Evolutionary conservation across 768 basidiomycete genomes (phyloP).

Genomic region (Suillus plorans): DNA sequence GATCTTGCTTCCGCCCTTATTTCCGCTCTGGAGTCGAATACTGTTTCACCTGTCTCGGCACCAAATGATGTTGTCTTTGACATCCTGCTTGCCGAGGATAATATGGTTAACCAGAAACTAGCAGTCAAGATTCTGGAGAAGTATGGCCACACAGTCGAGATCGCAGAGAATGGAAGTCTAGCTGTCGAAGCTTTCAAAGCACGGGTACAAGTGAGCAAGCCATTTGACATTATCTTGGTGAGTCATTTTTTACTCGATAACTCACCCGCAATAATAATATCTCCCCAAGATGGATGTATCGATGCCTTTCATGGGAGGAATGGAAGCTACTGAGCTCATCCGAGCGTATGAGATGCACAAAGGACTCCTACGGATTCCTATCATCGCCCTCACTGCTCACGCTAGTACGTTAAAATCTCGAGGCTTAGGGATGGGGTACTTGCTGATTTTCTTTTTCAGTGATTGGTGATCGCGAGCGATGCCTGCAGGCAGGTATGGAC

Average conservation of each 20-base stretch:
- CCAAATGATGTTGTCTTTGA: conserved; percentile 87
- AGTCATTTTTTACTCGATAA: conserved; percentile 28
- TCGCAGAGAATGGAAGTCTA: conserved; percentile 94
- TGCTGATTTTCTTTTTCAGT: conserved; percentile 43
- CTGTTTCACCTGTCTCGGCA: conserved; percentile 82
- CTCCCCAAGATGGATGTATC: conserved; percentile 88
- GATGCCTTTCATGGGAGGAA: conserved; percentile 98
- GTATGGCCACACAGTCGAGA: conserved; percentile 93
- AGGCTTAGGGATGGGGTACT: not conserved
- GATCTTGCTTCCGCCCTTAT: conserved; percentile 92
- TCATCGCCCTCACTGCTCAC: conserved; percentile 96
- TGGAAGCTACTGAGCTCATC: conserved; percentile 95
- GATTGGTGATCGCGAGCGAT: conserved; percentile 84
- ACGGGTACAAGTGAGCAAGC: conserved; percentile 64
- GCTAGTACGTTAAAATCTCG: conserved; percentile 64
- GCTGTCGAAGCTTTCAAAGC: conserved; percentile 92
- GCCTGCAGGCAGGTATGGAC: conserved; percentile 78
- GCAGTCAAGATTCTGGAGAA: conserved; percentile 97
- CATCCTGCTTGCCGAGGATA: conserved; percentile 96
- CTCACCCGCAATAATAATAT: conserved; percentile 5
- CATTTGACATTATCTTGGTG: conserved; percentile 91
- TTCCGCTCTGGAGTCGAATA: conserved; percentile 92
- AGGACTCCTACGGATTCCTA: conserved; percentile 74
- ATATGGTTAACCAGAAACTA: conserved; percentile 92
- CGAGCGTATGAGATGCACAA: conserved; percentile 79